phyloP scores from a whole-genome alignment of 2,329 filamentous ascomycete species.

The Elsinoe fawcettii region DNA sequence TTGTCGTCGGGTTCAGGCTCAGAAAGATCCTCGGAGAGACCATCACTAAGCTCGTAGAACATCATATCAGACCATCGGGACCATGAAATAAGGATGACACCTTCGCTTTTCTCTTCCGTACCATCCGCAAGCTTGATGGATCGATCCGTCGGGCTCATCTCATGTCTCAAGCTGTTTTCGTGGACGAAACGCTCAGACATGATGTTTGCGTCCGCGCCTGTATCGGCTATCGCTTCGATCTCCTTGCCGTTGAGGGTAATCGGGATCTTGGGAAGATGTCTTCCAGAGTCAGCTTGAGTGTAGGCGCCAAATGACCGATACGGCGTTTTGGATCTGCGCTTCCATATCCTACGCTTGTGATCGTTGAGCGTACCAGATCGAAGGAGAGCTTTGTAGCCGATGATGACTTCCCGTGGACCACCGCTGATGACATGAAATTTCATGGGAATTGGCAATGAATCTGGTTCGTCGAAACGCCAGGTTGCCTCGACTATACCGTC shows the following conservation, averaged over 20 bases:
- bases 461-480: background rate
- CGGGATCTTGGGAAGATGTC: background rate
- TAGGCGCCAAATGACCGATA: background rate
- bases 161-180: background rate
- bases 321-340: background rate
- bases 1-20: background rate
- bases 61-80: background rate
- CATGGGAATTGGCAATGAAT: background rate
- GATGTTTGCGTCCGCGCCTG: background rate
- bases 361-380: background rate
- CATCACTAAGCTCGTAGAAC: background rate
- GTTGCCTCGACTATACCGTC: background rate
- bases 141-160: background rate
- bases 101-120: background rate
- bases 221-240: background rate
- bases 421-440: background rate
- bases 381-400: background rate
- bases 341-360: background rate
- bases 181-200: background rate
- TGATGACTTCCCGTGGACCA: background rate
- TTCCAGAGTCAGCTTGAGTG: background rate
- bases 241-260: background rate
- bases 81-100: background rate
- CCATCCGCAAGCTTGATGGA: background rate
- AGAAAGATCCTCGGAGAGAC: background rate